Conservation (phyloP, 768 basidiomycete species). For the Lentinula lateritia region DNA sequence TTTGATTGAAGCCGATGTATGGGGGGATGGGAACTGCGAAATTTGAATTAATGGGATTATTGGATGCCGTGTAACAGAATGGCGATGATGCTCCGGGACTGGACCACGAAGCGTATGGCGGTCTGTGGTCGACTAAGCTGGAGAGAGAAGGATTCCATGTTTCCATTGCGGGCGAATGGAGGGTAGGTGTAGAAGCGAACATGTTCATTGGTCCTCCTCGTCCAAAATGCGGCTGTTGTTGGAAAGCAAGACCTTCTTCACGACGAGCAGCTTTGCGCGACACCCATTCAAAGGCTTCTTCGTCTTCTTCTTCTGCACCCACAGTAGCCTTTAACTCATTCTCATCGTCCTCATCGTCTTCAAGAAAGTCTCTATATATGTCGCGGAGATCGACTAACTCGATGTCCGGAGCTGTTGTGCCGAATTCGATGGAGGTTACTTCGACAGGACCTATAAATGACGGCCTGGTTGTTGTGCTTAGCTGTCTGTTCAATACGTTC, state of each 20-base stretch:
- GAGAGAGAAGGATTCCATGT: not conserved
- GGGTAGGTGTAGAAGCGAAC: conserved; percentile 47
- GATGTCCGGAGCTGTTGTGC: conserved; percentile 73
- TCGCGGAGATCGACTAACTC: conserved; percentile 90
- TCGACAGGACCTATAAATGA: conserved; percentile 93
- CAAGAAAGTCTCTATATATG: conserved; percentile 91
- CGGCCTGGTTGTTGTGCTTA: conserved; percentile 66
- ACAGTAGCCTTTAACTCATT: conserved; percentile 47
- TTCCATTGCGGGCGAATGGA: conserved; percentile 13
- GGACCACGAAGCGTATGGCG: conserved; percentile 1
- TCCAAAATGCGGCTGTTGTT: conserved; percentile 63
- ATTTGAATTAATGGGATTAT: conserved; percentile 30
- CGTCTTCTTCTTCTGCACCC: conserved; percentile 54
- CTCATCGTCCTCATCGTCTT: conserved; percentile 57
- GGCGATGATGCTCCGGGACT: conserved; percentile 8
- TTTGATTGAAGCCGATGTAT: not conserved
- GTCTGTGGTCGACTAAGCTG: not conserved
- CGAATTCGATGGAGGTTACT: conserved; percentile 85
- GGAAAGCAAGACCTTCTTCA: conserved; percentile 55
- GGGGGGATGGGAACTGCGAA: conserved; percentile 16
- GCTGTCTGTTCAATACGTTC: conserved; percentile 72
- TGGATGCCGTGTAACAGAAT: conserved; percentile 18
- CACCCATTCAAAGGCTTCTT: conserved; percentile 84
- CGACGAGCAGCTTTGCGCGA: conserved; percentile 55
- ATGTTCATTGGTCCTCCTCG: conserved; percentile 52